A percentile compares a stretch with the other conserved stretches of the same genome.
Conservation (phyloP, 805 yeast genomes). For the Myxozyma udenii region DNA sequence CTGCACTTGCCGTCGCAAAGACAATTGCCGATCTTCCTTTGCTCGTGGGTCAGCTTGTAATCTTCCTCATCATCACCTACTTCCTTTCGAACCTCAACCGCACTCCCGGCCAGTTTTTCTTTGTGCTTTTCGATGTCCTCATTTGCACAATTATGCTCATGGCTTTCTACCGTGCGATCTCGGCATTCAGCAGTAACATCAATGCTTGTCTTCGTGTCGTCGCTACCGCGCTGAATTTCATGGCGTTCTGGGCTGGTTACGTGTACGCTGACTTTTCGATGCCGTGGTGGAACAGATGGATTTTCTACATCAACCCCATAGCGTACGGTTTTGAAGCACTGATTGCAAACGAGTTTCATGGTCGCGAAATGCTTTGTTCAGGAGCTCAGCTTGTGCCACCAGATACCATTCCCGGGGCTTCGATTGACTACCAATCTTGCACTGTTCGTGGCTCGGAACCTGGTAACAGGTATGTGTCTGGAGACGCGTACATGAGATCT, state of each 20-base stretch:
- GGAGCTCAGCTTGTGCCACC: slow-evolving; percentile 50
- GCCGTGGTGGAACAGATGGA: slow-evolving; percentile 73
- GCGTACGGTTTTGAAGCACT: slow-evolving; percentile 61
- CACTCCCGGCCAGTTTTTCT: slow-evolving; percentile 53
- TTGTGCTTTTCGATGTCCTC: slow-evolving; percentile 44
- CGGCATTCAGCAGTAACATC: slow-evolving; percentile 35
- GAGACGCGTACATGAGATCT: slow-evolving; percentile 53
- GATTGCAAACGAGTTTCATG: slow-evolving; percentile 63
- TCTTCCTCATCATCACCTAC: slow-evolving; percentile 53
- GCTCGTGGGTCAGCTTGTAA: slow-evolving; percentile 45
- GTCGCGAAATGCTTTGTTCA: slow-evolving; percentile 53
- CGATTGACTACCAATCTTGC: slow-evolving; percentile 44
- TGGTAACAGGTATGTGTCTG: slow-evolving; percentile 54
- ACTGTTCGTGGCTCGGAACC: slow-evolving; percentile 57
- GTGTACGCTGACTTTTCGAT: slow-evolving; percentile 49
- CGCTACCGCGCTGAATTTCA: slow-evolving; percentile 41
- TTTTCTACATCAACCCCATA: slow-evolving; percentile 56
- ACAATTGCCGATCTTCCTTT: slow-evolving; percentile 59
- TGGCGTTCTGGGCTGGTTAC: slow-evolving; percentile 50
- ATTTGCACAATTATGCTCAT: slow-evolving; percentile 45
- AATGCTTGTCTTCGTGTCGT: slow-evolving; percentile 48
- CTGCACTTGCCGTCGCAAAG: slow-evolving; percentile 64
- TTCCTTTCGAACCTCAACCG: slow-evolving; percentile 55
- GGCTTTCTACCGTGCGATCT: slow-evolving; percentile 48
- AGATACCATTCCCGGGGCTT: slow-evolving; percentile 45